Conservation (phyloP, 441 rosid species). For the Cnidoscolus chayamansa region DNA sequence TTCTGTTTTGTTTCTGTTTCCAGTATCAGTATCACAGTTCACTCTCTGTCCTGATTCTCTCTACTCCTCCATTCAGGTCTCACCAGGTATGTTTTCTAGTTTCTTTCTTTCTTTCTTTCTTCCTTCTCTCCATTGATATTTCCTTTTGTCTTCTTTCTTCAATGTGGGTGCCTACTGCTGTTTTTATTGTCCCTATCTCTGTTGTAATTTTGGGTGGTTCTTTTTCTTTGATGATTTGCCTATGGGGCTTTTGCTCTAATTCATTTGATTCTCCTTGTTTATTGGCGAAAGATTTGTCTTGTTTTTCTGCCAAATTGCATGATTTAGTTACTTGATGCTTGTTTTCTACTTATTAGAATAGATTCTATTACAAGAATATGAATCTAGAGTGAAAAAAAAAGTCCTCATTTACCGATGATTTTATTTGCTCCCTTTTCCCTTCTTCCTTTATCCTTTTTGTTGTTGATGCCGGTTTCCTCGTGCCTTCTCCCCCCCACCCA, state of each 20-base stretch:
- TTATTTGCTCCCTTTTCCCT: neutral
- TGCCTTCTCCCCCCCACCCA: slow-evolving; percentile 10
- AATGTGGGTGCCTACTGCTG: neutral
- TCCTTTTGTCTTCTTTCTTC: slow-evolving; percentile 15
- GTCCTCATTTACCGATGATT: slow-evolving; percentile 10
- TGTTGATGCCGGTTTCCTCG: slow-evolving; percentile 24
- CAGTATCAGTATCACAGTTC: neutral
- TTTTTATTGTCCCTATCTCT: neutral
- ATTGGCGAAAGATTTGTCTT: neutral
- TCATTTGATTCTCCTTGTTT: slow-evolving; percentile 2
- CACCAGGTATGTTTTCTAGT: slow-evolving; percentile 24
- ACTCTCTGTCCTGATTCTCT: slow-evolving; percentile 1
- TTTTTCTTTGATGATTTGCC: neutral
- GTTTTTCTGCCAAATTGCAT: neutral
- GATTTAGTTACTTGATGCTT: slow-evolving; percentile 10
- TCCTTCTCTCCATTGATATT: neutral
- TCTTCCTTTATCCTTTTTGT: neutral
- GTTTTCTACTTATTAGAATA: slow-evolving; percentile 1
- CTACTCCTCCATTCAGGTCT: slow-evolving; percentile 11
- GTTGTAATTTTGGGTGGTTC: neutral
- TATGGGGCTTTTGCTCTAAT: neutral
- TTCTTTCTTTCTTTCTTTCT: slow-evolving; percentile 11
- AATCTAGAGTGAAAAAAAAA: slow-evolving; percentile 17
- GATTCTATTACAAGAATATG: slow-evolving; percentile 14
- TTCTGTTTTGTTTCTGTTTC: neutral